Base-by-base conservation (phyloP, 371 early-diverging fungal species). In the Mortierella sp. region DNA sequence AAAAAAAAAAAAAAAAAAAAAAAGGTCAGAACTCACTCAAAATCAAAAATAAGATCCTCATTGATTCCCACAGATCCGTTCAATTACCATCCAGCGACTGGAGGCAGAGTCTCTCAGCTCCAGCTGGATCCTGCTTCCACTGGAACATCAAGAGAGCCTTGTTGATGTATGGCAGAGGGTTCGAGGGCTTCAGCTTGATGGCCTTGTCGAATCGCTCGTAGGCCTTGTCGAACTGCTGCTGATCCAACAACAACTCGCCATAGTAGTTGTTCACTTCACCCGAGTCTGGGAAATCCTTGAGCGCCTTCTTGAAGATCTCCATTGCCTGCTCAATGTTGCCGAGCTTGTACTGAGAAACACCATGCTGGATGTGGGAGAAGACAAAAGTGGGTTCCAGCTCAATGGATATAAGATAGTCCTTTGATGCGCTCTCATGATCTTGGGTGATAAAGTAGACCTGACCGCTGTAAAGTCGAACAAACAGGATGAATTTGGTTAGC, bases 191-290 rank as follows among this genome's bases (percentile, higher is more conserved):
- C 70, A 95, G 77, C 45, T 84, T 83, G 68, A 93, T 89, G 7
- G 94, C 92, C 79, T 93, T 94, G 66, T 91, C 90, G 76, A 95
- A 95, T 82, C 87, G 86, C 16, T 88, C 87, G 64, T 86, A 81
- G 9, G 95, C 94, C 68, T 95, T 92, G 12, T 88, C 87, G 48
- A 91, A 86, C 51, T 88, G 87, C 75, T 94, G 93, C 77, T 94
- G 93, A 71, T 98, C 98, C 59, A 95, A 84, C 53, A 97, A 82
- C 21, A 98, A 87, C 84, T 98, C 99, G 76, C 97, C 98, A 66
- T 96, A 95, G 84, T 97, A 98, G 87, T 98, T 97, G 88, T 89
- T 95, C 26, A 97, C 92, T 80, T 98, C 98, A 45, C 94, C 90
- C 47, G 91, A 90, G 37, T 89, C 75, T 52, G 92, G 88, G 87